phyloP scores from a whole-genome alignment of 805 yeast genomes.

The Sugiyamaella qingdaonensis region DNA sequence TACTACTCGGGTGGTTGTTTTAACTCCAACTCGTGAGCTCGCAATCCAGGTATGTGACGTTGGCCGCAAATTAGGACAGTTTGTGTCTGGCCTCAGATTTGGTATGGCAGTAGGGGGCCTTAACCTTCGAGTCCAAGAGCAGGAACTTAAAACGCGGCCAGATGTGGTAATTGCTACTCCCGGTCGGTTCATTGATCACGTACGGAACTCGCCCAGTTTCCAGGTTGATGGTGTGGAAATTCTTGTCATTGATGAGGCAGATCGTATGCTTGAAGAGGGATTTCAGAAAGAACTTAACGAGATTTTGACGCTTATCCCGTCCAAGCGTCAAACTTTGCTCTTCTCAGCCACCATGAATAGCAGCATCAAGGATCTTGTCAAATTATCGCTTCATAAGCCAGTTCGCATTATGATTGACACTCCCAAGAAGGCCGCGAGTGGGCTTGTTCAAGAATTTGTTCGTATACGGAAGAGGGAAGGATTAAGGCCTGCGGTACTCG shows the following conservation, averaged over 20 bases:
- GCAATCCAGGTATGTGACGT: slow-evolving; percentile 96
- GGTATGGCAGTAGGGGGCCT: slow-evolving; percentile 98
- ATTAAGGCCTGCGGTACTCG: slow-evolving; percentile 77
- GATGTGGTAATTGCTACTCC: slow-evolving; percentile 98
- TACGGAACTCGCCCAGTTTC: slow-evolving; percentile 90
- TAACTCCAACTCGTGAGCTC: slow-evolving; percentile 96
- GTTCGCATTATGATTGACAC: slow-evolving; percentile 95
- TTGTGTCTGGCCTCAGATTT: slow-evolving; percentile 68
- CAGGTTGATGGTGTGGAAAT: slow-evolving; percentile 88
- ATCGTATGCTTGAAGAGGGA: slow-evolving; percentile 98
- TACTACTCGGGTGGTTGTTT: slow-evolving; percentile 82
- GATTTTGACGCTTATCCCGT: slow-evolving; percentile 80
- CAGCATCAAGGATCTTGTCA: slow-evolving; percentile 79
- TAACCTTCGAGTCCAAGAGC: slow-evolving; percentile 92
- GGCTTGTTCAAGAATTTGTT: slow-evolving; percentile 87
- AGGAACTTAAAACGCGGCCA: slow-evolving; percentile 85
- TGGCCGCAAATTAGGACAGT: slow-evolving; percentile 77
- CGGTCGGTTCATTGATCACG: slow-evolving; percentile 96
- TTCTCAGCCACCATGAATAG: slow-evolving; percentile 99
- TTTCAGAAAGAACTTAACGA: slow-evolving; percentile 93
- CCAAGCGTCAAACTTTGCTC: slow-evolving; percentile 86
- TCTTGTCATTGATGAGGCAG: slow-evolving; percentile 94
- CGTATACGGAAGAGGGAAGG: slow-evolving; percentile 87
- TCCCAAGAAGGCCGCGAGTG: slow-evolving; percentile 90
- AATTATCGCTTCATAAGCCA: slow-evolving; percentile 83